Base-by-base conservation (phyloP, 192 early-diverging fungal species). In the Mortierella alpina region DNA sequence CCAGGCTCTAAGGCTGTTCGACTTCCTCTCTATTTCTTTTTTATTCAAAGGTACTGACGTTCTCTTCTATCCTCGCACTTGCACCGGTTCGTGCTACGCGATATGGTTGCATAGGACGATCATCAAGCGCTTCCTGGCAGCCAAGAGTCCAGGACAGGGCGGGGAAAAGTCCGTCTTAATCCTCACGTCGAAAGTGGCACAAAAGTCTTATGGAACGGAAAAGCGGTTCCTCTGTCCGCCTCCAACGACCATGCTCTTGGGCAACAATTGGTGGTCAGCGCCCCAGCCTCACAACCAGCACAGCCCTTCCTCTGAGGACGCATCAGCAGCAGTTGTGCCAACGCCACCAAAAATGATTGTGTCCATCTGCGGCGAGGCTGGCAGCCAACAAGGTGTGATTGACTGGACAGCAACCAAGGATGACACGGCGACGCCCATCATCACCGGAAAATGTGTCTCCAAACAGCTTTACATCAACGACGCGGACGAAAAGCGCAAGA, bases 161-260 rank as follows among this genome's bases (percentile, higher is more conserved):
- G 88, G 86, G 17, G 88, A 89, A 86, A 90, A 83, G 55, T 90
- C 90, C 68, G 89, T 96, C 11, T 77, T 96, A 66, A 89, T 97
- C 18, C 81, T 95, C 57, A 94, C 94, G 42, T 91, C 93, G 20
- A 95, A 94, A 60, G 96, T 96, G 5, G 96, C 92, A 7, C 96
- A 98, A 86, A 98, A 98, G 67, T 93, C 92, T 4, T 98, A 98
- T 70, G 96, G 95, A 39, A 93, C 91, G 45, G 96, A 98, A 75
- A 97, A 96, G 83, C 88, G 96, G 85, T 96, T 96, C 71, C 70
- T 96, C 31, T 95, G 93, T 57, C 95, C 95, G 20, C 93, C 93
- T 31, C 94, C 93, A 9, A 95, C 93, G 23, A 90, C 95, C 6
- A 87, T 93, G 68, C 84, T 95, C 8, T 83, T 95, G 54, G 94